Evolutionary conservation across 1,139 yeast species (phyloP).

Genomic region (Pneumocystis jirovecii): DNA sequence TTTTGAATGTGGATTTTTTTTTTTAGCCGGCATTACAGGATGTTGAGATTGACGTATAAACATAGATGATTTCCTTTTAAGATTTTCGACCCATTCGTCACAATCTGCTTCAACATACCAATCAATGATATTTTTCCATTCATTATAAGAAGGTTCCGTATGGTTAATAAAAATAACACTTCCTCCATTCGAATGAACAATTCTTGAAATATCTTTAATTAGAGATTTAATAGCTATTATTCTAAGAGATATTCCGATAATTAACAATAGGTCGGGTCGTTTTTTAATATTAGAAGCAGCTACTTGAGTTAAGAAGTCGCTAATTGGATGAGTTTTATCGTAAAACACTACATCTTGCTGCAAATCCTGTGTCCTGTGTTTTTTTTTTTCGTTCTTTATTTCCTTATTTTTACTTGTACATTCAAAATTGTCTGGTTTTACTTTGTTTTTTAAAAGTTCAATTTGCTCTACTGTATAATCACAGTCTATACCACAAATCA

Average conservation of each 20-base stretch:
- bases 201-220: slow-evolving; percentile 41
- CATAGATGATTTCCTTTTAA: slow-evolving; percentile 43
- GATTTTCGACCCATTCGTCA: slow-evolving; percentile 54
- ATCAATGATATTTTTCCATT: slow-evolving; percentile 48
- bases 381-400: slow-evolving; percentile 45
- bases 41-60: slow-evolving; percentile 33
- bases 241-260: slow-evolving; percentile 63
- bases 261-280: slow-evolving; percentile 46
- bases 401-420: slow-evolving; percentile 32
- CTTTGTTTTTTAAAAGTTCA: slow-evolving; percentile 28
- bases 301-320: slow-evolving; percentile 49
- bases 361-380: slow-evolving; percentile 45
- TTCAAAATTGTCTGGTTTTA: slow-evolving; percentile 47
- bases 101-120: slow-evolving; percentile 68
- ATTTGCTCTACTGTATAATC: slow-evolving; percentile 48
- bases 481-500: slow-evolving; percentile 44
- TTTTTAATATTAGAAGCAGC: slow-evolving; percentile 38
- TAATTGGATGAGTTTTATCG: slow-evolving; percentile 67
- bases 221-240: slow-evolving; percentile 59
- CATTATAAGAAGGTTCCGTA: slow-evolving; percentile 13
- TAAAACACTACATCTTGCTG: slow-evolving; percentile 64
- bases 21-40: not conserved
- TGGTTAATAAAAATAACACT: slow-evolving; percentile 46
- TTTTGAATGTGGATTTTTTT: not conserved
- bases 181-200: slow-evolving; percentile 45